Conservation (phyloP, 495 filamentous ascomycete genomes). For the Pseudomonodictys pantanalensis region DNA sequence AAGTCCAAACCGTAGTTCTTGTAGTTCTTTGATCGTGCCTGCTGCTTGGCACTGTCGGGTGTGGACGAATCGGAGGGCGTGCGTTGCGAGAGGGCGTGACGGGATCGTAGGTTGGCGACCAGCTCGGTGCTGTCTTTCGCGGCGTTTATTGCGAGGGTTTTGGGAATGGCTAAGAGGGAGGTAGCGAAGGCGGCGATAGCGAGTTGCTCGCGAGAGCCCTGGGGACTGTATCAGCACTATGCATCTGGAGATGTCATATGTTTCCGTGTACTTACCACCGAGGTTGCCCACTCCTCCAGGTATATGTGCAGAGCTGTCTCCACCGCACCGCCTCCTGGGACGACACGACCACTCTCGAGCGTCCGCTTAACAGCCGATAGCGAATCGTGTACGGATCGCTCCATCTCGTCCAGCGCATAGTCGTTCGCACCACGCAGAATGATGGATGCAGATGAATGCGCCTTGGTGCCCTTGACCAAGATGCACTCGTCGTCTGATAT, state of each 20-base stretch:
- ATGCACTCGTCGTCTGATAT: slow-evolving; percentile 99
- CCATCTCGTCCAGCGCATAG: slow-evolving; percentile 98
- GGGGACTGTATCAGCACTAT: neutral
- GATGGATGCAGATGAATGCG: slow-evolving; percentile 89
- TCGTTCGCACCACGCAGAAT: slow-evolving; percentile 96
- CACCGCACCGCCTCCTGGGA: slow-evolving; percentile 92
- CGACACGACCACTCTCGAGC: slow-evolving; percentile 92
- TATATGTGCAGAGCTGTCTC: slow-evolving; percentile 99
- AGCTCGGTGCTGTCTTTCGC: slow-evolving; percentile 94
- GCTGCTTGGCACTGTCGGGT: slow-evolving; percentile 79
- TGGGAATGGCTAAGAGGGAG: slow-evolving; percentile 89
- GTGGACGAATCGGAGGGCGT: slow-evolving; percentile 55
- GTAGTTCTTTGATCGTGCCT: slow-evolving; percentile 92
- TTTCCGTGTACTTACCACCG: slow-evolving; percentile 59
- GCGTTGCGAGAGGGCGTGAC: slow-evolving; percentile 91
- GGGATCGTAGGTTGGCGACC: slow-evolving; percentile 89
- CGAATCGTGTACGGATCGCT: slow-evolving; percentile 95
- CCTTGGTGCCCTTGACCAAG: slow-evolving; percentile 91
- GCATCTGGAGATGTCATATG: neutral
- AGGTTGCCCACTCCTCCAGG: slow-evolving; percentile 98
- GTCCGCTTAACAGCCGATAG: slow-evolving; percentile 96
- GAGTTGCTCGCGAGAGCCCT: slow-evolving; percentile 93
- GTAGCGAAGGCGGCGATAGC: slow-evolving; percentile 97
- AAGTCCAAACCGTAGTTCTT: slow-evolving; percentile 97
- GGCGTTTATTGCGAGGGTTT: slow-evolving; percentile 94